A percentile compares a stretch with the other conserved stretches of the same genome.
These are phyloP conservation scores for Capsicum baccatum DNA, from an alignment of 257 asterid species.

Conservation along the genomic window DNA sequence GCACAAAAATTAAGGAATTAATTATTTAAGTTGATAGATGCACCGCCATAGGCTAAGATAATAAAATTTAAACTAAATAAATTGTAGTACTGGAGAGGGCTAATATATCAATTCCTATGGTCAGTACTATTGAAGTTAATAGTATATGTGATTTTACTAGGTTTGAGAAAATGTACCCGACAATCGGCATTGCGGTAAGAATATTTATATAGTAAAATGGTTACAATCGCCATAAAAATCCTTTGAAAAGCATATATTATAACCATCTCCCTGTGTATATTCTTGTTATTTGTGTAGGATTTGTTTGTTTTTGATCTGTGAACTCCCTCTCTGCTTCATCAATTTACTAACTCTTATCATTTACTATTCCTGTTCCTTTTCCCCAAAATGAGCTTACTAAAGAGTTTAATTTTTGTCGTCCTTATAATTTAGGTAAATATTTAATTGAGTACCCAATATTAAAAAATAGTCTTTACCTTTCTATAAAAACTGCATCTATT, in stretches of 20 bases:
- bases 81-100: constrained; percentile 17
- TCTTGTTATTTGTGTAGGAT: constrained; percentile 31
- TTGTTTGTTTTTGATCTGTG: constrained; percentile 35
- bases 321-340: background rate
- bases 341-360: constrained; percentile 18
- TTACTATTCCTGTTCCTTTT: constrained; percentile 23
- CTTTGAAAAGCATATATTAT: background rate
- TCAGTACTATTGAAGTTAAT: background rate
- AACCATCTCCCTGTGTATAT: constrained; percentile 27
- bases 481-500: background rate
- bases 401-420: background rate
- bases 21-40: background rate
- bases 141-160: background rate
- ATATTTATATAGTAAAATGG: background rate
- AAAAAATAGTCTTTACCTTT: background rate
- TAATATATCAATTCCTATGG: background rate
- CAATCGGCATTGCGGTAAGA: constrained; percentile 22
- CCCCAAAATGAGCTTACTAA: background rate
- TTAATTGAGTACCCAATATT: background rate
- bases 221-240: constrained; percentile 15
- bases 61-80: background rate
- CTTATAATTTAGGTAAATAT: background rate
- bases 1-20: background rate
- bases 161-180: constrained; percentile 19
- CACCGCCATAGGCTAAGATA: background rate